phyloP scores from a whole-genome alignment of 2,329 filamentous ascomycete genomes.

The Aspergillus sp. region DNA sequence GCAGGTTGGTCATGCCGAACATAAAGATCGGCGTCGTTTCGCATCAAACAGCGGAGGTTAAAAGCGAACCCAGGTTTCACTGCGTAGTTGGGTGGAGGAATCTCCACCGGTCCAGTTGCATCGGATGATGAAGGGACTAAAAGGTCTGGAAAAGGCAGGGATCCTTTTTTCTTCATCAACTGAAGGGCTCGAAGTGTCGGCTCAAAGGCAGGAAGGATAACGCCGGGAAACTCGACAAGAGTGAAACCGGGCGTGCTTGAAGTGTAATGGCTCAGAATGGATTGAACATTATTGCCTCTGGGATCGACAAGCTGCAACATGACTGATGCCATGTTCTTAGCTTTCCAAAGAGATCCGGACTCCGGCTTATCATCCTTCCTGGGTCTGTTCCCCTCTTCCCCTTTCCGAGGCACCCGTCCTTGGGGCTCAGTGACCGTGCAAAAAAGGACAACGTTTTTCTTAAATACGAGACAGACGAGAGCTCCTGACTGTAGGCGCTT shows the following conservation, averaged over 20 bases:
- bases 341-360: constrained; percentile 16
- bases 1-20: constrained; percentile 4
- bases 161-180: constrained; percentile 39
- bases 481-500: constrained; percentile 24
- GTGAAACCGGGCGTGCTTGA: constrained; percentile 9
- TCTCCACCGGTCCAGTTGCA: constrained; percentile 11
- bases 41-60: constrained; percentile 19
- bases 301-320: constrained; percentile 22
- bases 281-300: constrained; percentile 15
- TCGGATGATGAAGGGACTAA: constrained; percentile 19
- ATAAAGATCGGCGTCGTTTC: constrained; percentile 6
- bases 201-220: constrained; percentile 55
- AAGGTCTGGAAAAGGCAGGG: constrained; percentile 49
- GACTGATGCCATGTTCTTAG: constrained; percentile 22
- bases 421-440: constrained; percentile 14
- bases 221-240: constrained; percentile 59
- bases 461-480: constrained; percentile 22
- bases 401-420: neutral
- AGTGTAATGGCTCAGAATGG: constrained; percentile 13
- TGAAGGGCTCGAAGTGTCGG: constrained; percentile 56
- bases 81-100: constrained; percentile 51
- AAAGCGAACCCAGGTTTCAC: constrained; percentile 47
- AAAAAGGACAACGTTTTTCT: constrained; percentile 16
- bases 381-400: constrained; percentile 1
- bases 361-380: constrained; percentile 9